Evolutionary conservation across 2,329 filamentous ascomycete genomes (phyloP), one percentile per base, ranked within the genome.

Genomic region (Colletotrichum zoysiae): DNA sequence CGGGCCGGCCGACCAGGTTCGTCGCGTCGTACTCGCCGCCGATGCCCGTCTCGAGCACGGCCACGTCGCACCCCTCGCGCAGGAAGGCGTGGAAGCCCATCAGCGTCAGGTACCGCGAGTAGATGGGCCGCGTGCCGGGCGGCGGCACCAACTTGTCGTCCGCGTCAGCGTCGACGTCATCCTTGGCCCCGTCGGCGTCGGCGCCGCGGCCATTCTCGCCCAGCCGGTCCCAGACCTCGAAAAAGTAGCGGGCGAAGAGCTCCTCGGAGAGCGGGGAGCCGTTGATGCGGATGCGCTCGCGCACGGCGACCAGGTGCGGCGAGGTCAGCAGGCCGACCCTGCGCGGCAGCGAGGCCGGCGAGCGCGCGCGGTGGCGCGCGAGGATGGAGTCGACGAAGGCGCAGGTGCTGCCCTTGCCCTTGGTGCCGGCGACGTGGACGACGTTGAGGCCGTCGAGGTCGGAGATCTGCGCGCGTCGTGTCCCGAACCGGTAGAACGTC

Each of bases 1-100:
- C 67, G 0, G 86, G 85, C 30, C 59, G 5, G 2, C 33, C 65
- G 7, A 99, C 82, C 30, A 98, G 88, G 78, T 98, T 98, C 12
- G 96, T 99, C 38, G 93, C 92, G 78, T 98, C 95, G 77, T 95
- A 95, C 82, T 97, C 94, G 60, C 95, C 96, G 20, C 96, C 96
- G 74, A 98, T 97, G 0, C 96, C 96, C 77, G 94, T 97, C 82
- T 99, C 96, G 44, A 98, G 87, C 12, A 98, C 90, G 0, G 94
- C 95, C 23, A 90, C 90, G 74, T 91, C 86, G 0, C 98, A 91
- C 1, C 92, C 91, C 79, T 96, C 92, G 59, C 86, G 81, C 35
- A 97, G 78, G 76, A 97, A 99, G 1, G 91, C 88, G 77, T 97
- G 95, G 77, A 97, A 89, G 1, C 95, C 95, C 84, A 98, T 88